phyloP scores from a whole-genome alignment of 371 early-diverging fungal species.

The Syncephalis fuscata region DNA sequence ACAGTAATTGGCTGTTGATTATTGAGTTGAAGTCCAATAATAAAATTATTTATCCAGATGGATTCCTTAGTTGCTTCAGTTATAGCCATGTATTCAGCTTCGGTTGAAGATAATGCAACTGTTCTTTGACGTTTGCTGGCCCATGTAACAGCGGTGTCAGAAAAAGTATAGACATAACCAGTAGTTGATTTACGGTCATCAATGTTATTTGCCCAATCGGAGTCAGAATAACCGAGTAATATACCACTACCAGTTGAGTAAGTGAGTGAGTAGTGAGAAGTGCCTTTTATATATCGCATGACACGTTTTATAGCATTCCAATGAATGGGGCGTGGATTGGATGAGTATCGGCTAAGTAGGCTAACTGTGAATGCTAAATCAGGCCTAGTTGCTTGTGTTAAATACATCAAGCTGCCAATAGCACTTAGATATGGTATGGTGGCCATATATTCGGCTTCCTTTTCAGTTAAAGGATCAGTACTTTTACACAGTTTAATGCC shows the following conservation, averaged over 20 bases:
- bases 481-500: background rate
- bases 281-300: conserved; percentile 2
- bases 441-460: background rate
- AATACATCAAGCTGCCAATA: conserved; percentile 5
- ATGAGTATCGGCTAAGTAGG: background rate
- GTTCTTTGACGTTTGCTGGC: conserved; percentile 2
- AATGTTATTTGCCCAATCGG: conserved; percentile 2
- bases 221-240: conserved; percentile 3
- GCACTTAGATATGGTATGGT: conserved; percentile 1
- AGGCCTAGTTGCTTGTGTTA: conserved; percentile 2
- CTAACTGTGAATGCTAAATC: conserved; percentile 6
- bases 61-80: conserved; percentile 2
- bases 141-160: conserved; percentile 7
- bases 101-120: conserved; percentile 8
- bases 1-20: background rate
- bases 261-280: no score
- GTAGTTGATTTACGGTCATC: conserved; percentile 4
- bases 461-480: background rate
- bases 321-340: background rate
- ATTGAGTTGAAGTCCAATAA: background rate
- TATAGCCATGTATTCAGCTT: conserved; percentile 8
- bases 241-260: background rate
- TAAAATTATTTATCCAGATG: conserved; percentile 2
- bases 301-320: conserved; percentile 2
- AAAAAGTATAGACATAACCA: conserved; percentile 5